Conservation (phyloP, 2,329 filamentous ascomycete genomes). For the Fusarium nygamai region DNA sequence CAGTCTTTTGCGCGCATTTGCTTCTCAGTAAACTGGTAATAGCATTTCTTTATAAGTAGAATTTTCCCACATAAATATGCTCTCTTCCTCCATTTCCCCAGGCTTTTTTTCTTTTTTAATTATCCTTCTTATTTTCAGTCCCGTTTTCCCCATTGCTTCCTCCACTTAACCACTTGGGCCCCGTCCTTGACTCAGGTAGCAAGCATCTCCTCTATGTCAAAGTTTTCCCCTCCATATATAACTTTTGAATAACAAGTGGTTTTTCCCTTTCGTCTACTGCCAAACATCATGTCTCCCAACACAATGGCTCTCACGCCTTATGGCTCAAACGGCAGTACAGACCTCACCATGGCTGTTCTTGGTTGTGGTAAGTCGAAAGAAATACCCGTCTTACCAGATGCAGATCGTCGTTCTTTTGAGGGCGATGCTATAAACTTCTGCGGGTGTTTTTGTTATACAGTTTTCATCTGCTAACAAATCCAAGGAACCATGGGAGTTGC, state of each 20-base stretch:
- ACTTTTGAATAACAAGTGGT: background rate
- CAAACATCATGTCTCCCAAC: constrained; percentile 40
- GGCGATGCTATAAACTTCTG: background rate
- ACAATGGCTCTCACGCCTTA: constrained; percentile 48
- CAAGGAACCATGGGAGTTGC: constrained; percentile 89
- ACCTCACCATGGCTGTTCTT: constrained; percentile 80
- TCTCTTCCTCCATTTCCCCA: constrained; percentile 20
- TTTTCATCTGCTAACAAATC: constrained; percentile 18
- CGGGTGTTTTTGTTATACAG: background rate
- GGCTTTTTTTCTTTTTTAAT: constrained; percentile 8
- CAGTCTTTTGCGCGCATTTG: constrained; percentile 1
- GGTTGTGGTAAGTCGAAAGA: constrained; percentile 75
- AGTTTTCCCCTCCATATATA: constrained; percentile 1
- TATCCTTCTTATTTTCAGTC: background rate
- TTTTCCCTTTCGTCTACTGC: constrained; percentile 17
- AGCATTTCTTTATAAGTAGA: constrained; percentile 15
- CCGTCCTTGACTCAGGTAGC: constrained; percentile 1
- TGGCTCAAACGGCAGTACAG: constrained; percentile 48
- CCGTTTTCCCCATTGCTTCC: constrained; percentile 8
- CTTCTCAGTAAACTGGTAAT: constrained; percentile 29
- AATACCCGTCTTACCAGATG: background rate
- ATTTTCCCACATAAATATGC: constrained; percentile 24
- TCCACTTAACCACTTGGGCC: constrained; percentile 5
- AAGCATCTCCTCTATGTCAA: constrained; percentile 1
- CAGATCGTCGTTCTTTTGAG: background rate